Evolutionary conservation across 495 filamentous ascomycete species (phyloP).

Genomic region (Halenospora varia): DNA sequence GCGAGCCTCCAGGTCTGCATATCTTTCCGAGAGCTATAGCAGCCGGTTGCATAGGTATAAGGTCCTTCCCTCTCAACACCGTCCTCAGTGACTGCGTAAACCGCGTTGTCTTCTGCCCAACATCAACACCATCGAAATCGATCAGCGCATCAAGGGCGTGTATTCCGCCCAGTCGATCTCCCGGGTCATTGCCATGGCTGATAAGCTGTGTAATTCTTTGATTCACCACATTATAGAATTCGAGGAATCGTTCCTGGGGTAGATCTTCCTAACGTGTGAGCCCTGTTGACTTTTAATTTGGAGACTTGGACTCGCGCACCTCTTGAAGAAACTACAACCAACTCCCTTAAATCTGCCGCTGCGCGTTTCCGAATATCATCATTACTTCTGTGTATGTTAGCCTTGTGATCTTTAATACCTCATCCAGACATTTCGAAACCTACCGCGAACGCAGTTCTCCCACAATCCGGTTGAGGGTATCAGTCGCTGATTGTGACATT

Average conservation of each 20-base stretch:
- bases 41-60: constrained; percentile 78
- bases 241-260: constrained; percentile 67
- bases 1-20: constrained; percentile 84
- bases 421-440: not conserved
- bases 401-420: constrained; percentile 1
- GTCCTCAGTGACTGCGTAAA: constrained; percentile 87
- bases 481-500: constrained; percentile 23
- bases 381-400: constrained; percentile 7
- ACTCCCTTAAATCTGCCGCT: constrained; percentile 36
- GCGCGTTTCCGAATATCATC: constrained; percentile 39
- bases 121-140: constrained; percentile 93
- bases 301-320: constrained; percentile 20
- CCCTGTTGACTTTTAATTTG: not conserved
- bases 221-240: constrained; percentile 77
- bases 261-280: constrained; percentile 52
- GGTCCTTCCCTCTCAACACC: constrained; percentile 85
- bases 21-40: constrained; percentile 84
- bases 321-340: constrained; percentile 35
- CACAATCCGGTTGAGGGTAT: constrained; percentile 23
- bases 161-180: constrained; percentile 86
- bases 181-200: constrained; percentile 76
- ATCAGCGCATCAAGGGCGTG: constrained; percentile 88
- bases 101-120: constrained; percentile 86
- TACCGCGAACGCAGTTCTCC: constrained; percentile 23
- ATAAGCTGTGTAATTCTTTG: constrained; percentile 70